A percentile compares a stretch with the other conserved stretches of the same genome.
These are phyloP conservation scores for Chimonanthus praecox DNA, from an alignment of 164 flowering plant genomes.

Conservation along the genomic window DNA sequence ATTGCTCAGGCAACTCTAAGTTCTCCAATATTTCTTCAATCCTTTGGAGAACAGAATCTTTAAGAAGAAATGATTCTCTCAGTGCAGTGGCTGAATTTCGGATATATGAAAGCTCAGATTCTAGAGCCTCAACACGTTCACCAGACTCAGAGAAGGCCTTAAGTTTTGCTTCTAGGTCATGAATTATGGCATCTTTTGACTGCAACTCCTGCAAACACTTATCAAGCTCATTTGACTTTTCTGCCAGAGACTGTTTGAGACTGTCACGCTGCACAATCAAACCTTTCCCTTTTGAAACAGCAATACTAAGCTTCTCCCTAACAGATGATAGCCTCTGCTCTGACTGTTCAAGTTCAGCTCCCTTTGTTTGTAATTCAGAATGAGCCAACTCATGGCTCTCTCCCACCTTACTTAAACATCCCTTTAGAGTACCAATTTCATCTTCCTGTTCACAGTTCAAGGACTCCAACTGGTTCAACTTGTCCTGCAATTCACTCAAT, in stretches of 20 bases:
- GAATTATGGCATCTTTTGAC: slow-evolving; percentile 53
- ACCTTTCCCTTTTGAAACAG: slow-evolving; percentile 96
- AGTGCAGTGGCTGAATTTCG: slow-evolving; percentile 93
- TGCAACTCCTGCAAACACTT: slow-evolving; percentile 68
- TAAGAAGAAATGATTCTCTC: slow-evolving; percentile 89
- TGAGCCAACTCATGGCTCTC: slow-evolving; percentile 30
- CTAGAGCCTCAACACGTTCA: slow-evolving; percentile 95
- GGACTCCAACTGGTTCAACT: slow-evolving; percentile 34
- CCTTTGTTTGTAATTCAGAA: slow-evolving; percentile 52
- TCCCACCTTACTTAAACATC: slow-evolving; percentile 44
- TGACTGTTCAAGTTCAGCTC: slow-evolving; percentile 72
- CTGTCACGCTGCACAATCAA: slow-evolving; percentile 82
- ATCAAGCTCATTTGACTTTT: slow-evolving; percentile 66
- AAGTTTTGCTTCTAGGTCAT: slow-evolving; percentile 65
- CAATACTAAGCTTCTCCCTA: slow-evolving; percentile 93
- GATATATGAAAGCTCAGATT: slow-evolving; percentile 96
- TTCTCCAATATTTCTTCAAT: slow-evolving; percentile 95
- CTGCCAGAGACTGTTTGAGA: slow-evolving; percentile 76
- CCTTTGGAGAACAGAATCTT: slow-evolving; percentile 90
- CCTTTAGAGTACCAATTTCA: slow-evolving; percentile 50
- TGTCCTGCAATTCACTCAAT: slow-evolving; percentile 40
- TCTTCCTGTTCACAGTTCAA: slow-evolving; percentile 39
- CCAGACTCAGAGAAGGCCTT: slow-evolving; percentile 81
- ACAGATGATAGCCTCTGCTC: slow-evolving; percentile 77
- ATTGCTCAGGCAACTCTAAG: slow-evolving; percentile 86